Conservation (phyloP, 2,329 filamentous ascomycete genomes). For the Fusarium sp. region DNA sequence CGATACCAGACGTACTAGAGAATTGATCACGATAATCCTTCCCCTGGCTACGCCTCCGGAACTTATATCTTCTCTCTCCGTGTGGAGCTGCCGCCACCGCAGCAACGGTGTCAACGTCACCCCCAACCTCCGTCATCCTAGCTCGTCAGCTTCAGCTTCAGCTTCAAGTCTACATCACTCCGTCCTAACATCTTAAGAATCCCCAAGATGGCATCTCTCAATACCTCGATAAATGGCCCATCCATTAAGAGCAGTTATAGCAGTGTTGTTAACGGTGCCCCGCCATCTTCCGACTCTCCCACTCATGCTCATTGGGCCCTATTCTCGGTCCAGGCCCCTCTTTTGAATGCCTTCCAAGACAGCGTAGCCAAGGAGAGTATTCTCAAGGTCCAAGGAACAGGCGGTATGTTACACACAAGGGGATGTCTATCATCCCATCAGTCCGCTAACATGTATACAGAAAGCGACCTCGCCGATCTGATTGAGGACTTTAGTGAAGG, state of each 20-base stretch:
- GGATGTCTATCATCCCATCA: background rate
- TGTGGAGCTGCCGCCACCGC: slow-evolving; percentile 43
- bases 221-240: slow-evolving; percentile 79
- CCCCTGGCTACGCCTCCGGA: slow-evolving; percentile 26
- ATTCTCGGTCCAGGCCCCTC: slow-evolving; percentile 89
- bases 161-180: slow-evolving; percentile 27
- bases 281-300: slow-evolving; percentile 68
- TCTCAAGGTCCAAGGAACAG: slow-evolving; percentile 90
- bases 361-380: slow-evolving; percentile 88
- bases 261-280: slow-evolving; percentile 62
- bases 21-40: background rate
- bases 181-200: slow-evolving; percentile 17
- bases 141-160: slow-evolving; percentile 38
- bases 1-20: slow-evolving; percentile 14
- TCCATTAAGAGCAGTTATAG: slow-evolving; percentile 85
- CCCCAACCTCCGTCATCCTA: slow-evolving; percentile 33
- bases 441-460: slow-evolving; percentile 54
- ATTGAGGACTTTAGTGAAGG: slow-evolving; percentile 97
- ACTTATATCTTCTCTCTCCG: slow-evolving; percentile 18
- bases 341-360: slow-evolving; percentile 93
- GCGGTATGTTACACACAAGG: slow-evolving; percentile 63
- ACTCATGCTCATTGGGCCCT: slow-evolving; percentile 94
- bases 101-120: slow-evolving; percentile 44
- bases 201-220: slow-evolving; percentile 76
- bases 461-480: slow-evolving; percentile 88